Conservation (phyloP, 352 stramenopile genomes). For the Globisporangium mamillatum region DNA sequence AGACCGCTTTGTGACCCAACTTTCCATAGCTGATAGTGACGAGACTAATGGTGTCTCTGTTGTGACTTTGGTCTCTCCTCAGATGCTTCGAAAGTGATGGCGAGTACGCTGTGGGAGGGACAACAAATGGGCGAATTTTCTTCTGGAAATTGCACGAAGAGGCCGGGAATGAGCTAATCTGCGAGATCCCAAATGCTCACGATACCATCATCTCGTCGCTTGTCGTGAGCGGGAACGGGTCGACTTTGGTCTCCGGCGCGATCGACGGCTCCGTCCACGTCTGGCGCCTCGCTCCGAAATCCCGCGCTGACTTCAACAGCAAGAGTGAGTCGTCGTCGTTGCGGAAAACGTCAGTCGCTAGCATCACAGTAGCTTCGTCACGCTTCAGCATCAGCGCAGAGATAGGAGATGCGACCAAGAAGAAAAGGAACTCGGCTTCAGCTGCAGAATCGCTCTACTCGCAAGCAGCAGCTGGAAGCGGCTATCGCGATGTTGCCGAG, state of each 20-base stretch:
- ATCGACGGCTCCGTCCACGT: constrained; percentile 61
- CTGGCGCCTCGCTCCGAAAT: constrained; percentile 38
- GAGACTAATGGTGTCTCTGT: background rate
- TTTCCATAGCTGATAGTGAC: background rate
- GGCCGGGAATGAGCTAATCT: constrained; percentile 45
- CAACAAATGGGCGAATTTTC: constrained; percentile 52
- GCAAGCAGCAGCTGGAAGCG: background rate
- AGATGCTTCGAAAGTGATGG: constrained; percentile 75
- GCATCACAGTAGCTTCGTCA: background rate
- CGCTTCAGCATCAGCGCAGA: background rate
- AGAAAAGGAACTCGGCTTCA: background rate
- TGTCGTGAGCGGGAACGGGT: constrained; percentile 48
- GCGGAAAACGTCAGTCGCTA: constrained; percentile 5
- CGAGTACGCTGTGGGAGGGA: constrained; percentile 65
- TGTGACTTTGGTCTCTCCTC: background rate
- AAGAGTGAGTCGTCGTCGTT: constrained; percentile 4
- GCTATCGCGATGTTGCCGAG: constrained; percentile 5
- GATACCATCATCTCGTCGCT: constrained; percentile 63
- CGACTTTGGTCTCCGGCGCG: constrained; percentile 52
- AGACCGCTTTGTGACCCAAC: background rate
- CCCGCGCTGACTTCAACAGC: background rate
- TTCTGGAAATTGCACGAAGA: constrained; percentile 65
- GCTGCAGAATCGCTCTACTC: background rate
- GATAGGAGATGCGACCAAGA: background rate
- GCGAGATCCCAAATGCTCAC: constrained; percentile 58